A percentile compares a stretch with the other conserved stretches of the same genome.
Evolutionary conservation across 371 early-diverging fungal genomes (phyloP).

Genomic region (Zychaea mexicana): DNA sequence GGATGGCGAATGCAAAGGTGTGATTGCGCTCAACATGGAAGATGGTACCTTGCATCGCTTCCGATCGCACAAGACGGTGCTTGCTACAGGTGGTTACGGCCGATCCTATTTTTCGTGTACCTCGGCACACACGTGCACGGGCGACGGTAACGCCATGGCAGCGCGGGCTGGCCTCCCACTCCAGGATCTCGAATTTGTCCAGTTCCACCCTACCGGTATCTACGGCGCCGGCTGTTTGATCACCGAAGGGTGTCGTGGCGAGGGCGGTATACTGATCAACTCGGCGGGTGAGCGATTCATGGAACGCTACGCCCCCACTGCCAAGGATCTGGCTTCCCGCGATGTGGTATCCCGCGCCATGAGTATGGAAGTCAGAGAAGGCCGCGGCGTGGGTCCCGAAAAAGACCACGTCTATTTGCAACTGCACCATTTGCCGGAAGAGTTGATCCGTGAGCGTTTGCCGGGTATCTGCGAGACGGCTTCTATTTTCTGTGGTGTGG

Average conservation of each 20-base stretch:
- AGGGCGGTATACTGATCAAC: constrained; percentile 94
- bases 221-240: constrained; percentile 98
- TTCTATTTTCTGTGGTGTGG: constrained; percentile 96
- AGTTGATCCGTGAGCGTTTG: constrained; percentile 91
- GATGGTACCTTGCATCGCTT: constrained; percentile 97
- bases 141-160: constrained; percentile 98
- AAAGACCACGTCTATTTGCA: constrained; percentile 97
- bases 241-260: constrained; percentile 97
- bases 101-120: constrained; percentile 98
- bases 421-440: constrained; percentile 93
- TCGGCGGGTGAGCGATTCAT: constrained; percentile 97
- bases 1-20: constrained; percentile 96
- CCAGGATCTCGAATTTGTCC: constrained; percentile 97
- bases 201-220: constrained; percentile 98
- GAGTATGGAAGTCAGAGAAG: constrained; percentile 98
- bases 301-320: constrained; percentile 98
- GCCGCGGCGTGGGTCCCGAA: constrained; percentile 96
- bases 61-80: constrained; percentile 96
- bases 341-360: constrained; percentile 98
- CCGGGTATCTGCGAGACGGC: constrained; percentile 99
- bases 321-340: constrained; percentile 97
- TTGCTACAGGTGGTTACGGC: constrained; percentile 99
- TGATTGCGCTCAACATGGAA: constrained; percentile 96
- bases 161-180: constrained; percentile 89
- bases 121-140: constrained; percentile 98